Evolutionary conservation across 129 eudicot genomes (phyloP).

Genomic region (Artemisia annua): DNA sequence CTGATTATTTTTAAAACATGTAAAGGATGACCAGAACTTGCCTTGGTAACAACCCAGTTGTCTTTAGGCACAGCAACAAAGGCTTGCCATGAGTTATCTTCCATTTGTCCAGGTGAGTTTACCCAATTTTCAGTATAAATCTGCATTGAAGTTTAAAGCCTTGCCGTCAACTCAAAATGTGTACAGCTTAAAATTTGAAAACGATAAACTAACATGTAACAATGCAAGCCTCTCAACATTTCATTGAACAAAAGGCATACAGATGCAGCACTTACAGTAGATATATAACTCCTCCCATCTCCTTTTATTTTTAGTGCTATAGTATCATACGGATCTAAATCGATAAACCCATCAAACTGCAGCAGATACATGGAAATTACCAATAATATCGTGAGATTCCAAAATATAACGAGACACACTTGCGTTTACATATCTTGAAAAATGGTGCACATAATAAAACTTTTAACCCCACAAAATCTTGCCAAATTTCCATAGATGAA

Average conservation of each 20-base stretch:
- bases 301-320: conserved; percentile 84
- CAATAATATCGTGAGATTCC: background rate
- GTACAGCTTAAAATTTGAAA: background rate
- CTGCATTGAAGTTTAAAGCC: conserved; percentile 39
- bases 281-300: conserved; percentile 96
- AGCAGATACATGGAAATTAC: conserved; percentile 11
- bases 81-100: conserved; percentile 99
- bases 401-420: background rate
- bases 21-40: conserved; percentile 29
- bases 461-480: background rate
- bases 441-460: background rate
- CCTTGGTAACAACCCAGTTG: conserved; percentile 93
- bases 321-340: conserved; percentile 88
- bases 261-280: conserved; percentile 67
- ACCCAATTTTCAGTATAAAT: conserved; percentile 99
- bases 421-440: background rate
- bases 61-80: conserved; percentile 79
- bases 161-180: conserved; percentile 11
- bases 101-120: conserved; percentile 89
- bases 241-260: background rate
- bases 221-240: background rate
- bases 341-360: conserved; percentile 98
- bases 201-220: background rate
- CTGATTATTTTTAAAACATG: background rate
- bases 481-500: background rate